Percentiles rank a stretch among this genome's conserved stretches.
phyloP scores from a whole-genome alignment of 2,329 filamentous ascomycete genomes.

The Fusarium nodosum region DNA sequence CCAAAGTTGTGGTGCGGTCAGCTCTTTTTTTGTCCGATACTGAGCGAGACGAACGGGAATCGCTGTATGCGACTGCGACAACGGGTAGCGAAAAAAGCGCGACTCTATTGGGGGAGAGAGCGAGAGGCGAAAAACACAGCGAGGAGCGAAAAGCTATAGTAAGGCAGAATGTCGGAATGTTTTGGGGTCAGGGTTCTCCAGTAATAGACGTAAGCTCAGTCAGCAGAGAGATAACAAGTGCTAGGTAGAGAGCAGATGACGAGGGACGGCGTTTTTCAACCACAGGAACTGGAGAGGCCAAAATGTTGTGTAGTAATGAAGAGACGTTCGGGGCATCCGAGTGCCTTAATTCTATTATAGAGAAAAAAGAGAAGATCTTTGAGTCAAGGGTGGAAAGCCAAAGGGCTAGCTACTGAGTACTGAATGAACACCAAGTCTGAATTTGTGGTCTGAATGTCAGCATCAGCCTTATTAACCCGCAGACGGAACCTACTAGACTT shows the following conservation, averaged over 20 bases:
- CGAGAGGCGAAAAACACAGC: conserved; percentile 13
- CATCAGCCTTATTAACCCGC: conserved; percentile 44
- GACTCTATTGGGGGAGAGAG: conserved; percentile 9
- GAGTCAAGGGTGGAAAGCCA: conserved; percentile 18
- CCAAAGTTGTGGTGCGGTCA: conserved; percentile 13
- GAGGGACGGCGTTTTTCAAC: conserved; percentile 18
- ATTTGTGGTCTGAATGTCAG: conserved; percentile 36
- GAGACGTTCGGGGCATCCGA: conserved; percentile 32
- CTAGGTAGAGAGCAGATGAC: conserved; percentile 26
- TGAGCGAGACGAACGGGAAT: not conserved
- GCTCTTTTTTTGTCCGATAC: not conserved
- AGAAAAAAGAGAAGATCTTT: conserved; percentile 25
- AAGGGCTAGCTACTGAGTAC: conserved; percentile 5
- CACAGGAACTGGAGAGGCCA: conserved; percentile 8
- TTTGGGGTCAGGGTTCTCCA: conserved; percentile 10
- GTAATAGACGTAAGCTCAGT: conserved; percentile 26
- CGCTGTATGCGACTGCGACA: conserved; percentile 6
- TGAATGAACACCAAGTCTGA: conserved; percentile 15
- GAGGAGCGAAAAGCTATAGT: conserved; percentile 17
- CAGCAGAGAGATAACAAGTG: conserved; percentile 13
- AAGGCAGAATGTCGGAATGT: conserved; percentile 5
- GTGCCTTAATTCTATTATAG: conserved; percentile 24
- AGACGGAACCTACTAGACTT: not conserved
- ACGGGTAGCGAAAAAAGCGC: conserved; percentile 15
- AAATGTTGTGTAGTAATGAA: conserved; percentile 2